Conservation (phyloP, 2,329 filamentous ascomycete genomes). For the Sporothrix schenckii region DNA sequence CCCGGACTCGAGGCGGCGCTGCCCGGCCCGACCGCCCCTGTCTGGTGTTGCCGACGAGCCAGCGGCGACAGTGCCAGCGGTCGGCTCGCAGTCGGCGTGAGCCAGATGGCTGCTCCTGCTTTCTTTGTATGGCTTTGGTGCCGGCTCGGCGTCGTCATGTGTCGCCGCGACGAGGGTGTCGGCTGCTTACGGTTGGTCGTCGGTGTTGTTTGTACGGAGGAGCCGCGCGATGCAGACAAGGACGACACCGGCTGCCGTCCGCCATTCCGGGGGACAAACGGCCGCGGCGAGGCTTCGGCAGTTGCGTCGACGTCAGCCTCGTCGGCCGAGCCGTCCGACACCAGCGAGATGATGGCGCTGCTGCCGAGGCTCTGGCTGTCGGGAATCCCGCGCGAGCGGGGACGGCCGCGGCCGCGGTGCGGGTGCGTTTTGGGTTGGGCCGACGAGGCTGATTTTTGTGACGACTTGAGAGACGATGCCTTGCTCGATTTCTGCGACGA, state of each 20-base stretch:
- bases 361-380: slow-evolving; percentile 34
- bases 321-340: slow-evolving; percentile 42
- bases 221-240: neutral
- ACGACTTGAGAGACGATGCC: neutral
- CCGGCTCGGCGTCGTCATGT: slow-evolving; percentile 40
- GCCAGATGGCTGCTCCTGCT: neutral
- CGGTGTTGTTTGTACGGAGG: neutral
- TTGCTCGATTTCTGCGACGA: neutral
- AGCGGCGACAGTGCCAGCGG: slow-evolving; percentile 30
- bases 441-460: neutral
- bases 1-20: slow-evolving; percentile 35
- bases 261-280: neutral
- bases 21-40: neutral
- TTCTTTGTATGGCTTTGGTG: slow-evolving; percentile 35
- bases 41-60: neutral
- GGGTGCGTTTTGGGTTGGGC: neutral
- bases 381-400: slow-evolving; percentile 9
- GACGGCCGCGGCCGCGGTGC: neutral
- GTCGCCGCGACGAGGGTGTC: slow-evolving; percentile 10
- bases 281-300: neutral
- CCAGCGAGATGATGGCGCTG: slow-evolving; percentile 47
- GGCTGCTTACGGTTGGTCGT: neutral
- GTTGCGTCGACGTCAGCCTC: slow-evolving; percentile 1
- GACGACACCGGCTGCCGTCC: neutral
- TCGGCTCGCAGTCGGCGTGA: neutral